Percentiles rank a stretch among this genome's conserved stretches.
Conservation (phyloP, 192 early-diverging fungal species). For the Linnemannia hyalina region DNA sequence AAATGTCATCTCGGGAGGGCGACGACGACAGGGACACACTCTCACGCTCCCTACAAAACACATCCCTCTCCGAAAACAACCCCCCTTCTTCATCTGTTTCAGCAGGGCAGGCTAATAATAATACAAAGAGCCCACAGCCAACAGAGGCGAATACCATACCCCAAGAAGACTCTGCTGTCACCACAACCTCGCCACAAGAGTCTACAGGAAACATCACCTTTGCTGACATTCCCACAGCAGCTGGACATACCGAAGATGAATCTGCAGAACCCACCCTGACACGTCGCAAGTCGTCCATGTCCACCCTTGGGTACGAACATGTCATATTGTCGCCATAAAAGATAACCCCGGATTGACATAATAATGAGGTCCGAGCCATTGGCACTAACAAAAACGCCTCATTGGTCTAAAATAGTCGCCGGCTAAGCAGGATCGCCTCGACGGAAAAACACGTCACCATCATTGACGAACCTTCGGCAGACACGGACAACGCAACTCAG, state of each 20-base stretch:
- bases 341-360: background rate
- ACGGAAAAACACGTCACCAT: constrained; percentile 52
- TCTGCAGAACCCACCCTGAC: background rate
- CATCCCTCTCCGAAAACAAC: background rate
- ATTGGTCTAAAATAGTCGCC: constrained; percentile 8
- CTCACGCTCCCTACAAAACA: background rate
- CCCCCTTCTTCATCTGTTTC: background rate
- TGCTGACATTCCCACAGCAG: background rate
- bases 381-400: background rate
- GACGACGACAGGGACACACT: background rate
- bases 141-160: background rate
- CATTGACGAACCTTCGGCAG: constrained; percentile 1
- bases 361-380: background rate
- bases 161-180: background rate
- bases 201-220: constrained; percentile 1
- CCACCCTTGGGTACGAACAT: background rate
- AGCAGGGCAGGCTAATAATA: background rate
- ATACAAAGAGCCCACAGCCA: background rate
- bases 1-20: constrained; percentile 8
- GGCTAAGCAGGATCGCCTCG: constrained; percentile 17
- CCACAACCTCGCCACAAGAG: background rate
- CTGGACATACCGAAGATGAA: background rate
- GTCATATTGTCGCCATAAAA: background rate
- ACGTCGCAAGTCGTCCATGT: constrained; percentile 16
- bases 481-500: background rate